A percentile compares a stretch with the other conserved stretches of the same genome.
These are phyloP conservation scores for Sporisorium reilianum DNA, from an alignment of 1,284 basidiomycete genomes.

Conservation along the genomic window DNA sequence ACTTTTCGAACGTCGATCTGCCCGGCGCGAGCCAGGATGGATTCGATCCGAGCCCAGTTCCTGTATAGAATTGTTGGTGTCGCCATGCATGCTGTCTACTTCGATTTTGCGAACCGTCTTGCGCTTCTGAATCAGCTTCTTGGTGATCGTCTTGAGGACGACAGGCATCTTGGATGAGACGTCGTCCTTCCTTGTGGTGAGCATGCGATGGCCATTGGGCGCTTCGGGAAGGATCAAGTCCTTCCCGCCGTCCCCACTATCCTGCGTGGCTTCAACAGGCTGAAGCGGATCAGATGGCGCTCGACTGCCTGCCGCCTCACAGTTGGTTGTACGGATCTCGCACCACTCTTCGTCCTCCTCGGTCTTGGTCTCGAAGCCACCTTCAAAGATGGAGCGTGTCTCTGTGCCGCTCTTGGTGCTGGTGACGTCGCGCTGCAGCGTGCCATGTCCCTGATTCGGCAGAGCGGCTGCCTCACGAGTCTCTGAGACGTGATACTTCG, in stretches of 20 bases:
- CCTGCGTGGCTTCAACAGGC: not conserved
- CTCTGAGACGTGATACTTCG: not conserved
- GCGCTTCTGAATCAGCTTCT: slow-evolving; percentile 71
- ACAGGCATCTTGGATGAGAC: slow-evolving; percentile 68
- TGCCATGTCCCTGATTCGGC: not conserved
- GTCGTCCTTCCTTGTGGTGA: slow-evolving; percentile 6
- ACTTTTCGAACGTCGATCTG: slow-evolving; percentile 1
- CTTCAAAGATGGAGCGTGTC: slow-evolving; percentile 45
- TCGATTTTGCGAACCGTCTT: slow-evolving; percentile 67
- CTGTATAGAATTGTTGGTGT: slow-evolving; percentile 3
- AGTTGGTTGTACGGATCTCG: slow-evolving; percentile 41
- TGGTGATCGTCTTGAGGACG: slow-evolving; percentile 71
- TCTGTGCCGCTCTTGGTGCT: slow-evolving; percentile 39
- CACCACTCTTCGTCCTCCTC: slow-evolving; percentile 55
- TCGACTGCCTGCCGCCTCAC: not conserved
- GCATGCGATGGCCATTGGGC: slow-evolving; percentile 25
- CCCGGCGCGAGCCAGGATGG: not conserved
- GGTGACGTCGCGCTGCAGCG: slow-evolving; percentile 41
- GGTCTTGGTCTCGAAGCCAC: slow-evolving; percentile 37
- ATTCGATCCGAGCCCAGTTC: not conserved
- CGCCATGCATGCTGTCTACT: slow-evolving; percentile 43
- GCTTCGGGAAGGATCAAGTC: slow-evolving; percentile 27
- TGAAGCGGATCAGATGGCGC: too few relatives aligned
- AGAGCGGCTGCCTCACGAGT: not conserved
- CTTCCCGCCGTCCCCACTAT: not conserved